phyloP scores from a whole-genome alignment of 139 green algal species.

The Yamagishiella unicocca region DNA sequence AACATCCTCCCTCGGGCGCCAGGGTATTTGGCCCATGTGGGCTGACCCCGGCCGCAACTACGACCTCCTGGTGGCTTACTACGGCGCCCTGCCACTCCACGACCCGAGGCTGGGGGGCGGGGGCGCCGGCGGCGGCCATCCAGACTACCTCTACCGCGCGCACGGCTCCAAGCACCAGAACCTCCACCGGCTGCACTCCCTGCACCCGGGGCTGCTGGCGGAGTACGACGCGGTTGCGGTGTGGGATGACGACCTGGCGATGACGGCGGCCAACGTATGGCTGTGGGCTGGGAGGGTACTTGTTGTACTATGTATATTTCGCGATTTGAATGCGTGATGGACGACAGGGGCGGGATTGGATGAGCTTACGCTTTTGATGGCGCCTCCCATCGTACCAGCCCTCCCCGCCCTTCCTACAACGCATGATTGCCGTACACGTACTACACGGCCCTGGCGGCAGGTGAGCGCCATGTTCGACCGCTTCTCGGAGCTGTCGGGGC shows the following conservation, averaged over 20 bases:
- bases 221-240: constrained; percentile 21
- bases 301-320: too few species aligned
- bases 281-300: too few species aligned
- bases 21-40: constrained; percentile 32
- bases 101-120: not conserved
- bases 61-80: constrained; percentile 27
- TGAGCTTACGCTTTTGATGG: too few species aligned
- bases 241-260: constrained; percentile 37
- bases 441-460: too few species aligned
- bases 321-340: too few species aligned
- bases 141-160: constrained; percentile 19
- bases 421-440: too few species aligned
- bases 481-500: not conserved
- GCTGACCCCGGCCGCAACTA: not conserved
- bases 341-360: too few species aligned
- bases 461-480: not conserved
- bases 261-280: not conserved
- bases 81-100: not conserved
- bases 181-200: constrained; percentile 4
- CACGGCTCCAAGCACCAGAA: constrained; percentile 44
- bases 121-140: too few species aligned
- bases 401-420: too few species aligned
- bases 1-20: not conserved
- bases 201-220: constrained; percentile 9
- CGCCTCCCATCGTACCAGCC: too few species aligned